A percentile compares a stretch with the other conserved stretches of the same genome.
Conservation (phyloP, 306 rosid genomes). For the Leucaena leucocephala region DNA sequence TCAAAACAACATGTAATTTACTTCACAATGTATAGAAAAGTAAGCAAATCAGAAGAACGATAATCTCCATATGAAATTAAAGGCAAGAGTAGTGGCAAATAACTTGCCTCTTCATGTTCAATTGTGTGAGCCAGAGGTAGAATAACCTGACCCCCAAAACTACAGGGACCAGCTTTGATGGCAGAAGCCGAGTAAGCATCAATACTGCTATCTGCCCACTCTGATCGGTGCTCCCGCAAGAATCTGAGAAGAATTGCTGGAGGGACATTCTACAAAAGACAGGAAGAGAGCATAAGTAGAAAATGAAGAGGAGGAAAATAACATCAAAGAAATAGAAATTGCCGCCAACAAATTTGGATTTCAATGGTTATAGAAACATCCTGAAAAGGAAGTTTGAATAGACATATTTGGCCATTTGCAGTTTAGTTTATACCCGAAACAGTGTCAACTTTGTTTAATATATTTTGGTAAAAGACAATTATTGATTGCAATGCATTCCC, state of each 20-base stretch:
- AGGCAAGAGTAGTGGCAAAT: constrained; percentile 9
- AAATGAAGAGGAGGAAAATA: background rate
- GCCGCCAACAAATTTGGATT: background rate
- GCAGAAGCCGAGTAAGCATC: constrained; percentile 98
- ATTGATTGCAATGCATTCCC: background rate
- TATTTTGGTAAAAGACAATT: background rate
- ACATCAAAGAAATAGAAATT: background rate
- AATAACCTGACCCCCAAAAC: constrained; percentile 92
- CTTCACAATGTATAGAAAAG: background rate
- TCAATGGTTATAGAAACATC: background rate
- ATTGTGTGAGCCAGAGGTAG: constrained; percentile 95
- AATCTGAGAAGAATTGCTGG: constrained; percentile 94
- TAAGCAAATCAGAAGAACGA: constrained; percentile 13
- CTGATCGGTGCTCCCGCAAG: constrained; percentile 93
- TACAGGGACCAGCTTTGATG: constrained; percentile 84
- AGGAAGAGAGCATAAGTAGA: constrained; percentile 1
- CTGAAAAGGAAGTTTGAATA: background rate
- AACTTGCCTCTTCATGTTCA: constrained; percentile 94
- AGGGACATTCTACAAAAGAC: constrained; percentile 77
- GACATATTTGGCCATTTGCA: background rate
- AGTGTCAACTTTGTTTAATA: background rate
- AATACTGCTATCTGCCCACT: constrained; percentile 98
- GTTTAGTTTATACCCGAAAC: background rate
- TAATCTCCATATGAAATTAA: background rate
- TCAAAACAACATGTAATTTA: constrained; percentile 31